Evolutionary conservation across 2,329 filamentous ascomycete species (phyloP).

Genomic region (Xylaria sp.): DNA sequence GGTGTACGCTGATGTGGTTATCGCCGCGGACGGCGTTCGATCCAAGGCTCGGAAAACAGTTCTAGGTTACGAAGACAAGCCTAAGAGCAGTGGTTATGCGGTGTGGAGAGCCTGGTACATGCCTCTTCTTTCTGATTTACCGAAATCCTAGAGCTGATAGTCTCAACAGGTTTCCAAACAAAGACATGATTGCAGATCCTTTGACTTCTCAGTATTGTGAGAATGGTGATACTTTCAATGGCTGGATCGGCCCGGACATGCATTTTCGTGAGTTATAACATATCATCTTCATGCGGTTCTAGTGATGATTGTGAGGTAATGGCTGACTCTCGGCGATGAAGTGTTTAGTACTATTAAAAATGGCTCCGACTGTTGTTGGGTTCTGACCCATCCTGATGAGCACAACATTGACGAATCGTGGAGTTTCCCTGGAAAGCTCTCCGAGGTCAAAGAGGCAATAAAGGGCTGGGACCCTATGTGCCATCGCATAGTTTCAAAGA

Average conservation of each 20-base stretch:
- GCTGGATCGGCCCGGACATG: slow-evolving; percentile 67
- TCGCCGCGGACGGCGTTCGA: slow-evolving; percentile 66
- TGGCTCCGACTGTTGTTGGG: slow-evolving; percentile 68
- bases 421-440: slow-evolving; percentile 63
- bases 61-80: slow-evolving; percentile 62
- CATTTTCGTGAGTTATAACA: slow-evolving; percentile 55
- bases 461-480: slow-evolving; percentile 64
- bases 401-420: slow-evolving; percentile 67
- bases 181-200: slow-evolving; percentile 63
- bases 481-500: slow-evolving; percentile 58
- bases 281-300: neutral
- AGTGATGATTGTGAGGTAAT: too few species aligned
- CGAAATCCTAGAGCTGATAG: neutral
- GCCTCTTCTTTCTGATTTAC: neutral
- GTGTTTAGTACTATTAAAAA: slow-evolving; percentile 67
- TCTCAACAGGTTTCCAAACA: slow-evolving; percentile 57
- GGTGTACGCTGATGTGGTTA: slow-evolving; percentile 61
- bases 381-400: slow-evolving; percentile 65
- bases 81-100: slow-evolving; percentile 63
- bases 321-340: slow-evolving; percentile 5
- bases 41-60: slow-evolving; percentile 63
- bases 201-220: slow-evolving; percentile 64
- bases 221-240: slow-evolving; percentile 69
- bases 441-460: slow-evolving; percentile 62
- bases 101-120: slow-evolving; percentile 63